Evolutionary conservation across 257 asterid genomes (phyloP).

Genomic region (Ligustrum vulgare): DNA sequence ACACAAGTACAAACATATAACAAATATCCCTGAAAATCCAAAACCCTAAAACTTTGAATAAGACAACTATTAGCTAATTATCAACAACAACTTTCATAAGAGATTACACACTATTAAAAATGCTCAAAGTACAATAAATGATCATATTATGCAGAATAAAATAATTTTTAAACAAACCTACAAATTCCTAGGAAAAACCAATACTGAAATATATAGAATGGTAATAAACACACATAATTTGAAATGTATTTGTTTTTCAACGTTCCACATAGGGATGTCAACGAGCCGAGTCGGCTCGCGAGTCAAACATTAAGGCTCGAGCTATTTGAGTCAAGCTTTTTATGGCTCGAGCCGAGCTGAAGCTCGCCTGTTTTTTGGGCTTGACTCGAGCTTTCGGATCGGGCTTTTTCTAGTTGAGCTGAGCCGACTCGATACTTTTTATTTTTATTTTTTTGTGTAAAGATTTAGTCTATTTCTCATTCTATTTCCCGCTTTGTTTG

Average conservation of each 20-base stretch:
- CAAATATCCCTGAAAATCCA: not conserved
- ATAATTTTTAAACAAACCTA: not conserved
- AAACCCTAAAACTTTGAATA: slow-evolving; percentile 6
- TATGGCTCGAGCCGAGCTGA: too few relatives aligned
- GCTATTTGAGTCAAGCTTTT: too few relatives aligned
- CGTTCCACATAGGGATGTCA: too few relatives aligned
- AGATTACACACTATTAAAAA: not conserved
- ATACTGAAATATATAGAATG: not conserved
- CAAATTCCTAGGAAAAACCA: not conserved
- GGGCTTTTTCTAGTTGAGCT: too few relatives aligned
- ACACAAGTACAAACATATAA: not conserved
- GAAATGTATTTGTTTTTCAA: slow-evolving; percentile 68
- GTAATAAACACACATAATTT: not conserved
- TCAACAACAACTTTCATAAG: not conserved
- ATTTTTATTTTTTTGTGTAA: too few relatives aligned
- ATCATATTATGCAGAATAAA: not conserved
- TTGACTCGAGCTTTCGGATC: too few relatives aligned
- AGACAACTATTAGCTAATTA: slow-evolving; percentile 14
- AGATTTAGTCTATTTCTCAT: too few relatives aligned
- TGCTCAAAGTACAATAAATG: not conserved
- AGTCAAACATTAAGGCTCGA: too few relatives aligned
- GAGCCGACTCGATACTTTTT: too few relatives aligned
- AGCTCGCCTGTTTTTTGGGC: too few relatives aligned
- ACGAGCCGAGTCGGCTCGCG: too few relatives aligned
- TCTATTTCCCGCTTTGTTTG: too few relatives aligned